These are phyloP conservation scores for Micractinium sp. DNA, from an alignment of 139 green algal genomes.

Conservation along the genomic window DNA sequence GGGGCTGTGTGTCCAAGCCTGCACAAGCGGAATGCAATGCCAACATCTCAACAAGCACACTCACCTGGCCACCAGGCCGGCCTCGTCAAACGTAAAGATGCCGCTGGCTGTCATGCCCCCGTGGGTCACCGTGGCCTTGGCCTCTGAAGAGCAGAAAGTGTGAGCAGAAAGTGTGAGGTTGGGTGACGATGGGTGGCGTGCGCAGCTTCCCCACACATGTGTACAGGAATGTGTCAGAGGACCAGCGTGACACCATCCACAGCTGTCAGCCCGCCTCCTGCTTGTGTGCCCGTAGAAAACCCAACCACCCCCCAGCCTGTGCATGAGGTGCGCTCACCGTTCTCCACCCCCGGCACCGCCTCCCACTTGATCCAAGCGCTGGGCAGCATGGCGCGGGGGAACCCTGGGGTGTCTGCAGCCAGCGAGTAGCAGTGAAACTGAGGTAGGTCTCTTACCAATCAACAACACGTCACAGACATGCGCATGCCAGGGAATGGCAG, in stretches of 20 bases:
- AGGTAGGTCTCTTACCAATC: too few species aligned
- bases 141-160: background rate
- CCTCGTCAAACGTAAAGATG: background rate
- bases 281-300: too few species aligned
- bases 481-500: too few species aligned
- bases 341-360: background rate
- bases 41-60: background rate
- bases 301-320: background rate
- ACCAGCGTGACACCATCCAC: too few species aligned
- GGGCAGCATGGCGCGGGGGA: slow-evolving; percentile 10
- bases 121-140: background rate
- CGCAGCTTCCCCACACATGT: too few species aligned
- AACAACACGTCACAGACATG: too few species aligned
- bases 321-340: background rate
- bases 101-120: background rate
- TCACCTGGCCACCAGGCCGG: slow-evolving; percentile 2
- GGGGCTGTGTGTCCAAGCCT: background rate
- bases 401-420: background rate
- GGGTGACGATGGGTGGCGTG: too few species aligned
- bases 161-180: too few species aligned
- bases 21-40: too few species aligned
- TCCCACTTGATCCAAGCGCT: background rate
- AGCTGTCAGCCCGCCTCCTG: background rate
- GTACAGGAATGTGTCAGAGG: too few species aligned
- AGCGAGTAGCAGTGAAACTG: background rate